Evolutionary conservation across 2,329 filamentous ascomycete species (phyloP).

Genomic region (Lecanosticta acicola): DNA sequence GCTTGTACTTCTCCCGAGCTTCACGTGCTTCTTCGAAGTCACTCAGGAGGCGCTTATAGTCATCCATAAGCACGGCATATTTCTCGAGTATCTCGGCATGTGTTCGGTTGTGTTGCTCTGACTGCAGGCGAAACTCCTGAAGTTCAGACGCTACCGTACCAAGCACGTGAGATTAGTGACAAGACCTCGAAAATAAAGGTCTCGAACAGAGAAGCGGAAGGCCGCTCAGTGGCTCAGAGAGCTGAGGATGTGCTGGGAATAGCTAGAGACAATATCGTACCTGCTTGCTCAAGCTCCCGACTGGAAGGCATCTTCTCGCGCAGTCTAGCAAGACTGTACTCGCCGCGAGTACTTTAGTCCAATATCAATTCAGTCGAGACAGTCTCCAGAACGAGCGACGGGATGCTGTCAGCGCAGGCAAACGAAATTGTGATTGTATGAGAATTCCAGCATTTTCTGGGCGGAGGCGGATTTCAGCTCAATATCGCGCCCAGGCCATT

Average conservation of each 20-base stretch:
- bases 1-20: slow-evolving; percentile 51
- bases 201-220: too few relatives aligned
- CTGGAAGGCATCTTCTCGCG: slow-evolving; percentile 16
- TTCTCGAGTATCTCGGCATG: slow-evolving; percentile 34
- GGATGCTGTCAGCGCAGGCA: not conserved
- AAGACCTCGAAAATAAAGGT: too few relatives aligned
- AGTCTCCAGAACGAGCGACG: too few relatives aligned
- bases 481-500: too few relatives aligned
- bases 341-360: too few relatives aligned
- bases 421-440: not conserved
- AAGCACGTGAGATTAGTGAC: too few relatives aligned
- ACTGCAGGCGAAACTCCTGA: slow-evolving; percentile 17
- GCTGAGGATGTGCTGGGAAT: too few relatives aligned
- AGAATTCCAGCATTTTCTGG: slow-evolving; percentile 1
- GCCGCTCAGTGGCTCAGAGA: too few relatives aligned
- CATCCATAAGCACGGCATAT: slow-evolving; percentile 32
- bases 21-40: slow-evolving; percentile 55
- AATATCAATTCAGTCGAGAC: too few relatives aligned
- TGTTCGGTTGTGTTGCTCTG: slow-evolving; percentile 19
- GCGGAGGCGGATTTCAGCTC: too few relatives aligned
- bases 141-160: too few relatives aligned
- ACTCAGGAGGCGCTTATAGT: slow-evolving; percentile 52
- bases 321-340: too few relatives aligned
- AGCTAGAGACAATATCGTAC: slow-evolving; percentile 6
- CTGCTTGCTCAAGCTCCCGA: slow-evolving; percentile 17